Conservation (phyloP, 2,329 filamentous ascomycete genomes). For the Stachybotrys echinatus region DNA sequence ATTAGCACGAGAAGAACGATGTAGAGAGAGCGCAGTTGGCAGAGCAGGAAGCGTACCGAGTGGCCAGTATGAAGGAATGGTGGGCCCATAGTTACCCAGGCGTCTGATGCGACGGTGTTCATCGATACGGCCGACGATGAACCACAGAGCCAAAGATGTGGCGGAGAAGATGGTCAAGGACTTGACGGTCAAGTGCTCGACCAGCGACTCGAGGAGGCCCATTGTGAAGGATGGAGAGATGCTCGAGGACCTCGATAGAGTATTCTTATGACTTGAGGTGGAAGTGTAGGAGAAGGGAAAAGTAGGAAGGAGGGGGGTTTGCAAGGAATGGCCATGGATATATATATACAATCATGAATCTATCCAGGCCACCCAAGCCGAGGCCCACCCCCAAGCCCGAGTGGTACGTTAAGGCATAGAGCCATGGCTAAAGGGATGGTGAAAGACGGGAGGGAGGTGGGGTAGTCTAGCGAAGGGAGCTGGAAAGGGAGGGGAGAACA, state of each 20-base stretch:
- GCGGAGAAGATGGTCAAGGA: constrained; percentile 29
- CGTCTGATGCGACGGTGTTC: constrained; percentile 38
- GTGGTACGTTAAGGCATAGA: no score
- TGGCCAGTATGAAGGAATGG: constrained; percentile 32
- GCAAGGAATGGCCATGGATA: no score
- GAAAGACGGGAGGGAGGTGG: no score
- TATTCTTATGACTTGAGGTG: constrained; percentile 7
- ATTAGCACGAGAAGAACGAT: not conserved
- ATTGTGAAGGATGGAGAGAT: no score
- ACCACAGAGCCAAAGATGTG: constrained; percentile 30
- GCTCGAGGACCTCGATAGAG: no score
- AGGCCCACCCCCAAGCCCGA: no score
- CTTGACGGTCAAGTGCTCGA: constrained; percentile 38
- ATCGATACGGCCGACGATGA: constrained; percentile 29
- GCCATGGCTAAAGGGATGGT: no score
- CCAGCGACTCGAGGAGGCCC: constrained; percentile 44
- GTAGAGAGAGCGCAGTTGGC: not conserved
- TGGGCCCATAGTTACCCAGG: constrained; percentile 37
- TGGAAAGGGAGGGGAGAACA: no score
- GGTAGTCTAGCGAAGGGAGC: no score
- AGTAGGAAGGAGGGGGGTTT: no score
- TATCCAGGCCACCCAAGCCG: no score
- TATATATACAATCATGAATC: no score
- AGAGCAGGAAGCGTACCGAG: constrained; percentile 32
- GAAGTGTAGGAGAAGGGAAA: not conserved